Percentiles rank a stretch among this genome's conserved stretches.
These are phyloP conservation scores for Solanum aculeatissimum DNA, from an alignment of 305 asterid species.

Conservation along the genomic window DNA sequence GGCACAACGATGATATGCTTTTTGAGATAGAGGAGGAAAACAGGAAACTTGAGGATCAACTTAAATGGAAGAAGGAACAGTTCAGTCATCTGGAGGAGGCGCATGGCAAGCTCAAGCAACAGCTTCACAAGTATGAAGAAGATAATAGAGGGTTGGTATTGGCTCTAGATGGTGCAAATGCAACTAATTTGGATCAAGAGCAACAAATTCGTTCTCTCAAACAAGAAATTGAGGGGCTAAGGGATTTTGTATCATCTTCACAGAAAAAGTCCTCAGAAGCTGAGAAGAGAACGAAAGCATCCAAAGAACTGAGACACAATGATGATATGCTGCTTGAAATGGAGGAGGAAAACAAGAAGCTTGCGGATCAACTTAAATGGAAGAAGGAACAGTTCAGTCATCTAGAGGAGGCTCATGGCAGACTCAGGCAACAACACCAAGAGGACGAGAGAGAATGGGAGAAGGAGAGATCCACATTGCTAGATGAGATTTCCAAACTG, in stretches of 20 bases:
- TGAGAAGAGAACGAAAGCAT: conserved; percentile 12
- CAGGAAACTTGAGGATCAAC: conserved; percentile 48
- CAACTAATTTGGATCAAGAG: conserved; percentile 46
- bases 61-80: conserved; percentile 94
- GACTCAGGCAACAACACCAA: conserved; percentile 39
- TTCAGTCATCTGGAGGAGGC: conserved; percentile 72
- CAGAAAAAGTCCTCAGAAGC: conserved; percentile 32
- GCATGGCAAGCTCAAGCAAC: conserved; percentile 58
- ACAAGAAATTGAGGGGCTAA: conserved; percentile 51
- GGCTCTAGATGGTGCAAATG: conserved; percentile 66
- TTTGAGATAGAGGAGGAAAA: conserved; percentile 50
- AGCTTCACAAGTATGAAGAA: conserved; percentile 40
- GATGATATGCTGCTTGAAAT: conserved; percentile 40
- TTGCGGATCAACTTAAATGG: conserved; percentile 78
- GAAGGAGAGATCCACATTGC: conserved; percentile 46
- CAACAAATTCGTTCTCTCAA: conserved; percentile 31
- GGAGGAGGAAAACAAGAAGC: conserved; percentile 54
- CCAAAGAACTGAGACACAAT: conserved; percentile 30
- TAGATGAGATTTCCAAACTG: conserved; percentile 50
- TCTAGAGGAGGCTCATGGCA: conserved; percentile 71
- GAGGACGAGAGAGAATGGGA: conserved; percentile 74
- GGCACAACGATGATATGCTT: conserved; percentile 42
- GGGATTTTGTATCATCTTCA: conserved; percentile 21
- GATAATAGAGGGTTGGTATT: conserved; percentile 40
- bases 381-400: conserved; percentile 82